A percentile compares a stretch with the other conserved stretches of the same genome.
Evolutionary conservation across 108 stramenopile species (phyloP).

Genomic region (Pseudonitzschia multistriata): DNA sequence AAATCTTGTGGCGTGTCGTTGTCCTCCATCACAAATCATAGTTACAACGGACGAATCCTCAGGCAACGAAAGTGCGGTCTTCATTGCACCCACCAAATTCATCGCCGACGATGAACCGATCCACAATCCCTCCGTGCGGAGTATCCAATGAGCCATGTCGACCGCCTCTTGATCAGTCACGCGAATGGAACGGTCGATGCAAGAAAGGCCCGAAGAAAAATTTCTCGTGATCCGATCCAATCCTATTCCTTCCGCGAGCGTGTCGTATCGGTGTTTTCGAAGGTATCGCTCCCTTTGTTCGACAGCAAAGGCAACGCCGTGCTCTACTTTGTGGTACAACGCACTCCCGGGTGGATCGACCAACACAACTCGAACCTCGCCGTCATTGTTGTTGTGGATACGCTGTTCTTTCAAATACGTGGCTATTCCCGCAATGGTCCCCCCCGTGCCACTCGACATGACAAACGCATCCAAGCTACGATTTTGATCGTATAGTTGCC

Average conservation of each 20-base stretch:
- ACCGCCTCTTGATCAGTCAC: constrained; percentile 91
- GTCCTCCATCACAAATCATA: constrained; percentile 90
- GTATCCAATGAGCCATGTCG: constrained; percentile 91
- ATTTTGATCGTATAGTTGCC: constrained; percentile 40
- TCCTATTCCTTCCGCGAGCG: constrained; percentile 94
- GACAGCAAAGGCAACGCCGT: constrained; percentile 88
- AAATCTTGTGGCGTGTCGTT: constrained; percentile 82
- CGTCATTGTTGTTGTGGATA: constrained; percentile 5
- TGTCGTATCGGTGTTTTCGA: constrained; percentile 92
- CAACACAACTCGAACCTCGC: constrained; percentile 53
- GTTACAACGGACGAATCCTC: constrained; percentile 76
- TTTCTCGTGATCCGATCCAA: constrained; percentile 93
- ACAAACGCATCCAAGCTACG: constrained; percentile 83
- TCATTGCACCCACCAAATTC: constrained; percentile 90
- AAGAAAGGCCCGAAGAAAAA: constrained; percentile 65
- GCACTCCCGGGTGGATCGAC: constrained; percentile 93
- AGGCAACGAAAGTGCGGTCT: constrained; percentile 57
- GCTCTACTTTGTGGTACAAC: constrained; percentile 83
- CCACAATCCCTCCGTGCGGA: constrained; percentile 89
- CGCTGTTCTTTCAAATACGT: constrained; percentile 64
- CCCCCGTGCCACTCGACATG: constrained; percentile 97
- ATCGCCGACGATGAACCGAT: constrained; percentile 95
- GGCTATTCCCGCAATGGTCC: constrained; percentile 92
- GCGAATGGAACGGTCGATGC: constrained; percentile 62
- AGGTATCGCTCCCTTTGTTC: constrained; percentile 83